Evolutionary conservation across 208 protist genomes (phyloP).

Genomic region (Sergeia podlipaevii): DNA sequence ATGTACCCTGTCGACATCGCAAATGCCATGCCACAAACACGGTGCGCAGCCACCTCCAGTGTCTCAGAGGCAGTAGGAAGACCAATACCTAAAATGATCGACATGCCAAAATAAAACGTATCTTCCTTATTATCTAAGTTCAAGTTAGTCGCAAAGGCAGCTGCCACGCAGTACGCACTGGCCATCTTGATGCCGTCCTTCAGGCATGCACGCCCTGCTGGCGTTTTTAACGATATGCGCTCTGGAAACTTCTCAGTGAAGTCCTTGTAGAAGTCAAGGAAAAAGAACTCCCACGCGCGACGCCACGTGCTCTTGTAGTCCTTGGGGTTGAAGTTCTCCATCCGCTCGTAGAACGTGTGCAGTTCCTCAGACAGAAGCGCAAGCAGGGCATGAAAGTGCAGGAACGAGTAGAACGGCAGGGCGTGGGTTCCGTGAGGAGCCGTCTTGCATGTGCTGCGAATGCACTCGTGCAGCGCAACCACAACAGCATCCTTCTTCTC

Average conservation of each 20-base stretch:
- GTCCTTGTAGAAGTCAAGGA: slow-evolving; percentile 41
- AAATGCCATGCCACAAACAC: slow-evolving; percentile 42
- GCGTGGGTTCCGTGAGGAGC: slow-evolving; percentile 11
- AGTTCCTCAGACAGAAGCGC: slow-evolving; percentile 46
- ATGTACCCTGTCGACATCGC: slow-evolving; percentile 40
- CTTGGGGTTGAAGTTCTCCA: slow-evolving; percentile 30
- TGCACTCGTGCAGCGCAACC: slow-evolving; percentile 12
- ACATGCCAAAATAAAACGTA: slow-evolving; percentile 59
- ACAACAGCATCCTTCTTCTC: slow-evolving; percentile 28
- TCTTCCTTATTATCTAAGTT: slow-evolving; percentile 23
- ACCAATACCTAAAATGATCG: slow-evolving; percentile 53
- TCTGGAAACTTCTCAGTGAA: slow-evolving; percentile 30
- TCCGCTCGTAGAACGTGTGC: slow-evolving; percentile 40
- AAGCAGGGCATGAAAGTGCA: slow-evolving; percentile 56
- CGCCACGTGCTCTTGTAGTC: slow-evolving; percentile 28
- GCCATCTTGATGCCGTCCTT: slow-evolving; percentile 58
- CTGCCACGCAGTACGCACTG: slow-evolving; percentile 38
- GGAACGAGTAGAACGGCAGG: slow-evolving; percentile 38
- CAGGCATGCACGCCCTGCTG: slow-evolving; percentile 20
- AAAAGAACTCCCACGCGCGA: slow-evolving; percentile 35
- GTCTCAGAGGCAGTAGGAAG: slow-evolving; percentile 47
- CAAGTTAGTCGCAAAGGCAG: slow-evolving; percentile 33
- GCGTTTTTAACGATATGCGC: slow-evolving; percentile 43
- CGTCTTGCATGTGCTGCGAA: neutral
- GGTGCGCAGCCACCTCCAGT: slow-evolving; percentile 46